Conservation (phyloP, 371 early-diverging fungal species). For the Coemansia linderi region DNA sequence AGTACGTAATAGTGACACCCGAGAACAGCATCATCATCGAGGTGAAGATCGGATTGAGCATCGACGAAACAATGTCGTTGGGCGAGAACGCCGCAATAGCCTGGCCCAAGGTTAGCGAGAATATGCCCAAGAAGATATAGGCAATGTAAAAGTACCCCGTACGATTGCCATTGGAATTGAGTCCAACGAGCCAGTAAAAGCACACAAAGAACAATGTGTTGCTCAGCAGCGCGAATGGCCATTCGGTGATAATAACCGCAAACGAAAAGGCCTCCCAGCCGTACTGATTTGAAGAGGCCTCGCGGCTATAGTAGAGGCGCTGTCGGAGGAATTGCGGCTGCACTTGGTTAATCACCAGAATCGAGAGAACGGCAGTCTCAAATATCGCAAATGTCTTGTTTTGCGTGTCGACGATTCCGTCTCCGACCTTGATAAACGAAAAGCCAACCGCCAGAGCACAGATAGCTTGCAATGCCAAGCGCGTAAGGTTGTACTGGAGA, state of each 20-base stretch:
- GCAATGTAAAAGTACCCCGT: constrained; percentile 68
- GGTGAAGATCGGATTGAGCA: constrained; percentile 74
- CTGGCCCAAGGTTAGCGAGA: constrained; percentile 73
- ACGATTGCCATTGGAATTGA: constrained; percentile 59
- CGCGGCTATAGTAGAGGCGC: constrained; percentile 70
- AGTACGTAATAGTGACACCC: constrained; percentile 69
- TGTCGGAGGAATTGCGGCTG: constrained; percentile 76
- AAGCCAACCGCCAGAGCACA: constrained; percentile 67
- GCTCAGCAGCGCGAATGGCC: constrained; percentile 61
- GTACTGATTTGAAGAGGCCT: constrained; percentile 72
- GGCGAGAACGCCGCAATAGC: constrained; percentile 70
- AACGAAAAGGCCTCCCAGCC: constrained; percentile 73
- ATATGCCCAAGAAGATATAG: constrained; percentile 65
- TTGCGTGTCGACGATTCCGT: constrained; percentile 64
- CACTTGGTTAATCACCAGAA: constrained; percentile 69
- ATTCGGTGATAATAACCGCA: constrained; percentile 60
- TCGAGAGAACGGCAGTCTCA: constrained; percentile 66
- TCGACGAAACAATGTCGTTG: constrained; percentile 62
- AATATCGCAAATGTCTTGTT: constrained; percentile 76
- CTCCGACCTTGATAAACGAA: constrained; percentile 68
- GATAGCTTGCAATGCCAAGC: constrained; percentile 53
- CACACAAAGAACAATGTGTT: constrained; percentile 71
- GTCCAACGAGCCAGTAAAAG: constrained; percentile 71
- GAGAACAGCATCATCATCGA: constrained; percentile 72
- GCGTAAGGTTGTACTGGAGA: constrained; percentile 64